Evolutionary conservation across 805 yeast species (phyloP).

Genomic region (Kodamaea laetipori): DNA sequence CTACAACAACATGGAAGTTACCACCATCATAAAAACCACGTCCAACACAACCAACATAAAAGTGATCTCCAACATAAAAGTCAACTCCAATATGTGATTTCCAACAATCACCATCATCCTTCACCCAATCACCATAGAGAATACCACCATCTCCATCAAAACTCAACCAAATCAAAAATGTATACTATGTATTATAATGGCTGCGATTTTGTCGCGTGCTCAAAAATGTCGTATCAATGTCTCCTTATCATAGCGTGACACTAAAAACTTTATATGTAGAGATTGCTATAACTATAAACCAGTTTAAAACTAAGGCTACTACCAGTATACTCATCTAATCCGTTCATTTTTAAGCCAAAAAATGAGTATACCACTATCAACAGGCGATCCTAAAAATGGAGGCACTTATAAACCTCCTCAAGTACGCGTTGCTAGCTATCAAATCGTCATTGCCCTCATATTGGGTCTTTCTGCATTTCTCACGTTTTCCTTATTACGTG

Average conservation of each 20-base stretch:
- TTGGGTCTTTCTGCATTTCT: slow-evolving; percentile 71
- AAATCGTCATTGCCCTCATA: slow-evolving; percentile 65
- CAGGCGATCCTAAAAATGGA: background rate
- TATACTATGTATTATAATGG: background rate
- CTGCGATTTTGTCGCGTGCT: slow-evolving; percentile 4
- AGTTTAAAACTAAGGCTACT: too few relatives aligned
- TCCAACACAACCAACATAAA: too few relatives aligned
- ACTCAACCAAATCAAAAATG: too few relatives aligned
- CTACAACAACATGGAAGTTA: too few relatives aligned
- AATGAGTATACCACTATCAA: background rate
- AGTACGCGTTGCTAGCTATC: slow-evolving; percentile 65
- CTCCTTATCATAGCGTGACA: background rate
- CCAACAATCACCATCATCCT: too few relatives aligned
- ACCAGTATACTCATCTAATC: too few relatives aligned
- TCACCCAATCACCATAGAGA: slow-evolving; percentile 2
- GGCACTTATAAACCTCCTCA: slow-evolving; percentile 5
- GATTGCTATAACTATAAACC: too few relatives aligned
- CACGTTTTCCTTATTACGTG: slow-evolving; percentile 68
- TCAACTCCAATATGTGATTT: too few relatives aligned
- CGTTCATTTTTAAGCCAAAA: too few relatives aligned
- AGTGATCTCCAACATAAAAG: too few relatives aligned
- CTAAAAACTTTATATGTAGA: background rate
- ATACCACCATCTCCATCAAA: background rate
- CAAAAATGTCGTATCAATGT: slow-evolving; percentile 1
- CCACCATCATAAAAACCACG: too few relatives aligned